These are phyloP conservation scores for Moesziomyces parantarcticus DNA, from an alignment of 1,284 basidiomycete species.

Conservation along the genomic window DNA sequence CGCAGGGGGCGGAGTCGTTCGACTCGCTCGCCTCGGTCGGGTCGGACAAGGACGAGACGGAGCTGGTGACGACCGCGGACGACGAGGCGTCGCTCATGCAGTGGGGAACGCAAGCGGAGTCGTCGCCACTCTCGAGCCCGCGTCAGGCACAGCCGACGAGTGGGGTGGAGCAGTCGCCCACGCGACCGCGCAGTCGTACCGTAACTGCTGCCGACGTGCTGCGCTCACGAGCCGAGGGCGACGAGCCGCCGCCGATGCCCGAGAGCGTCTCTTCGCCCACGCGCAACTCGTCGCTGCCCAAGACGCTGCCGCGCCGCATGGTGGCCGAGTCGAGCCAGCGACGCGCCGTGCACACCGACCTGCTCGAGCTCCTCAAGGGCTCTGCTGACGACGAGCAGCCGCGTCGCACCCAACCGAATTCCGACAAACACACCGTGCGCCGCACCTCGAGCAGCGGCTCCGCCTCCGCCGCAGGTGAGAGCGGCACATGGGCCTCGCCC, in stretches of 20 bases:
- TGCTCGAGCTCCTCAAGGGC: slow-evolving; percentile 25
- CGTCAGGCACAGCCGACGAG: slow-evolving; percentile 4
- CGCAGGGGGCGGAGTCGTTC: slow-evolving; percentile 25
- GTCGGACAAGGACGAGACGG: slow-evolving; percentile 14
- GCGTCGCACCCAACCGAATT: background rate
- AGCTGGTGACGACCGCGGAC: slow-evolving; percentile 16
- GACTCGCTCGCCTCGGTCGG: slow-evolving; percentile 20
- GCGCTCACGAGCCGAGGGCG: slow-evolving; percentile 8
- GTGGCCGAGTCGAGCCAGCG: slow-evolving; percentile 33
- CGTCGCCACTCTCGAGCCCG: slow-evolving; percentile 17
- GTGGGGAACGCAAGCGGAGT: slow-evolving; percentile 42
- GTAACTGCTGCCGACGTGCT: slow-evolving; percentile 34
- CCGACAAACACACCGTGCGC: background rate
- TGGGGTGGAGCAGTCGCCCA: slow-evolving; percentile 3
- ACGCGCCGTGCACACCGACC: slow-evolving; percentile 15
- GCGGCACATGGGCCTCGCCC: slow-evolving; percentile 1
- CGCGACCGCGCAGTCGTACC: slow-evolving; percentile 26
- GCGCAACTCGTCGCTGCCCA: slow-evolving; percentile 20
- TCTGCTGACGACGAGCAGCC: slow-evolving; percentile 11
- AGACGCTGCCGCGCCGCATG: slow-evolving; percentile 3
- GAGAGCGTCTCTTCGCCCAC: slow-evolving; percentile 4
- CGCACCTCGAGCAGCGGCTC: slow-evolving; percentile 15
- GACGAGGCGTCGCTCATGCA: slow-evolving; percentile 26
- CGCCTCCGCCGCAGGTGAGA: background rate
- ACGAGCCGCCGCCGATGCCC: slow-evolving; percentile 2